phyloP scores from a whole-genome alignment of 2,329 filamentous ascomycete species.

The Cercospora canescens region DNA sequence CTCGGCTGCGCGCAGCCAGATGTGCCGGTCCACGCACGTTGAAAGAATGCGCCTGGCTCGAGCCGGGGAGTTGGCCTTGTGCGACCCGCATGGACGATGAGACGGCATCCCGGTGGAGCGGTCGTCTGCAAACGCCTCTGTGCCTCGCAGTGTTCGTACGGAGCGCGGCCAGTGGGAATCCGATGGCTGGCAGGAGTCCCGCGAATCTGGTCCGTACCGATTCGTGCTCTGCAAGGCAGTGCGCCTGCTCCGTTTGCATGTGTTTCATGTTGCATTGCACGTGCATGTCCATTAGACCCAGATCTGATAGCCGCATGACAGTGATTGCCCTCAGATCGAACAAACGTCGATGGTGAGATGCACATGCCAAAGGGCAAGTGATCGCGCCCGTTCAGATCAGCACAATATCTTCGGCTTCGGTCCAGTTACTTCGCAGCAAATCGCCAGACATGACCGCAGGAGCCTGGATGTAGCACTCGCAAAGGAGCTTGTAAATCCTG shows the following conservation, averaged over 20 bases:
- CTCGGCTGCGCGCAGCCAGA: background rate
- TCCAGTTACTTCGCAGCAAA: constrained; percentile 19
- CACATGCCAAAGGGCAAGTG: background rate
- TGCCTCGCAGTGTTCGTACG: background rate
- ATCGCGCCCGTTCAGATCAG: constrained; percentile 23
- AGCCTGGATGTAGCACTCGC: constrained; percentile 31
- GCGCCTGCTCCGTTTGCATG: background rate
- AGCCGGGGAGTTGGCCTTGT: constrained; percentile 10
- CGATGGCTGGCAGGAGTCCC: constrained; percentile 5
- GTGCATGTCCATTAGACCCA: background rate
- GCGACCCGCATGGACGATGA: constrained; percentile 9
- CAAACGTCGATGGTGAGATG: background rate
- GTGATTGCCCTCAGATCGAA: background rate
- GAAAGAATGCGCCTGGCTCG: constrained; percentile 6
- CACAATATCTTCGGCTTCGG: constrained; percentile 29
- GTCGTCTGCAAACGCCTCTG: constrained; percentile 7
- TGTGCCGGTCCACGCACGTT: constrained; percentile 1
- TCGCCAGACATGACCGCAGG: constrained; percentile 31
- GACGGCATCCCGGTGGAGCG: constrained; percentile 1
- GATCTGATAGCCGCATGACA: background rate
- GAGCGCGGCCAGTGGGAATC: constrained; percentile 4
- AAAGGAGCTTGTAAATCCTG: constrained; percentile 29
- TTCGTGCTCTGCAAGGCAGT: constrained; percentile 7
- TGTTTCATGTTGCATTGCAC: constrained; percentile 1
- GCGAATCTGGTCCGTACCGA: background rate